Conservation (phyloP, 352 stramenopile species). For the Globisporangium nunn region DNA sequence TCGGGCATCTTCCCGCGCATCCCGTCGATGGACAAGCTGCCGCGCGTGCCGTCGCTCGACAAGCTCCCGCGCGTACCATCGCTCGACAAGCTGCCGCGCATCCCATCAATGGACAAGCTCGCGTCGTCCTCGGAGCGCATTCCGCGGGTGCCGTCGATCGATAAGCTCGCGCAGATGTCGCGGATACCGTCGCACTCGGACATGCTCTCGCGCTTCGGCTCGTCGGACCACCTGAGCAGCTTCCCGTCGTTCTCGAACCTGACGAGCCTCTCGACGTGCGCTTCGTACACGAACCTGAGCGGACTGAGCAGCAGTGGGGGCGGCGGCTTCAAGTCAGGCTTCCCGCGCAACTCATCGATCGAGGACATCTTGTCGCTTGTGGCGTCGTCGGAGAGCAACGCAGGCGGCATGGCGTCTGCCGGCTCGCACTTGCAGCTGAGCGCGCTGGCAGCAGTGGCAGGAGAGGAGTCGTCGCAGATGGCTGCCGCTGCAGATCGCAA, state of each 20-base stretch:
- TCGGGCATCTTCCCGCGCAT: slow-evolving; percentile 77
- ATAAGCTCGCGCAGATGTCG: slow-evolving; percentile 50
- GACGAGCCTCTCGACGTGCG: slow-evolving; percentile 47
- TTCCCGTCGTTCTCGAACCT: slow-evolving; percentile 79
- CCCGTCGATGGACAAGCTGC: slow-evolving; percentile 55
- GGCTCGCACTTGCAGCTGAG: slow-evolving; percentile 63
- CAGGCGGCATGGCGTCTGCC: slow-evolving; percentile 30
- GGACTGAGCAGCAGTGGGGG: slow-evolving; percentile 23
- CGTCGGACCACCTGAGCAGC: slow-evolving; percentile 58
- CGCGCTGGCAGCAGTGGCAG: slow-evolving; percentile 51
- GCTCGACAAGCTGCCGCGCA: slow-evolving; percentile 54
- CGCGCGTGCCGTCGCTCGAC: slow-evolving; percentile 39
- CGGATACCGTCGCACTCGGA: slow-evolving; percentile 52
- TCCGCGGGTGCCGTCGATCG: slow-evolving; percentile 52
- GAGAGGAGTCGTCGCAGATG: slow-evolving; percentile 54
- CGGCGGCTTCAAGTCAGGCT: slow-evolving; percentile 33
- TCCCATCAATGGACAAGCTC: slow-evolving; percentile 72
- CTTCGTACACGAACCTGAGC: slow-evolving; percentile 74
- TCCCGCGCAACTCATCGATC: slow-evolving; percentile 82
- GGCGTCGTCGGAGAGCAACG: slow-evolving; percentile 63
- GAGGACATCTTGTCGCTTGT: slow-evolving; percentile 84
- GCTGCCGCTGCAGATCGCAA: slow-evolving; percentile 43
- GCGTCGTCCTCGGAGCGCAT: slow-evolving; percentile 60
- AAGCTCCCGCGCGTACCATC: slow-evolving; percentile 49
- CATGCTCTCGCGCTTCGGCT: slow-evolving; percentile 66